Evolutionary conservation across 108 stramenopile genomes (phyloP).

Genomic region (Pelagomonas calceolata): DNA sequence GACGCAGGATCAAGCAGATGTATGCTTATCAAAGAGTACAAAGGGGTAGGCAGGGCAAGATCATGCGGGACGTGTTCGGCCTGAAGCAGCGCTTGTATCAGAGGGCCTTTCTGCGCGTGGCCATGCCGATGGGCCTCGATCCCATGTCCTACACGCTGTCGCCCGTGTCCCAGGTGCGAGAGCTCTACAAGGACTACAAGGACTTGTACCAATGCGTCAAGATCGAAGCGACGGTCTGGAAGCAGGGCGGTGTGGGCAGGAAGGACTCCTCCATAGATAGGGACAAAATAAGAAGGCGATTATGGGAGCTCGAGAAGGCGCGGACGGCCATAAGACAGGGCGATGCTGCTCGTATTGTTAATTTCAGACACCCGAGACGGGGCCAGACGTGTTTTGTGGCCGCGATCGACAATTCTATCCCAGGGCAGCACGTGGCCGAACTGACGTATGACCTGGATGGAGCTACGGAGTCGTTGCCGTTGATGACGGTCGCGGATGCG

Average conservation of each 20-base stretch:
- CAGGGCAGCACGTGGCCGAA: background rate
- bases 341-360: background rate
- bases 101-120: background rate
- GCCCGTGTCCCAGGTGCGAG: background rate
- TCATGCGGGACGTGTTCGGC: background rate
- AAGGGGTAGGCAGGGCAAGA: constrained; percentile 1
- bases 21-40: background rate
- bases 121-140: constrained; percentile 1
- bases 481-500: background rate
- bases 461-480: background rate
- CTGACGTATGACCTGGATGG: background rate
- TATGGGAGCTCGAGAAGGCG: no score
- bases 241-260: background rate
- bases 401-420: background rate
- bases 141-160: constrained; percentile 9
- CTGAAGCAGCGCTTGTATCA: constrained; percentile 1
- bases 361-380: background rate
- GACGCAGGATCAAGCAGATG: background rate
- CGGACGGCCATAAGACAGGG: background rate
- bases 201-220: background rate
- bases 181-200: background rate
- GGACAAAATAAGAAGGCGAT: no score
- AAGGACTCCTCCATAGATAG: background rate
- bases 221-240: background rate
- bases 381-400: background rate